Percentiles rank a stretch among this genome's conserved stretches.
Evolutionary conservation across 192 early-diverging fungal genomes (phyloP).

Genomic region (Linnemannia schmuckeri): DNA sequence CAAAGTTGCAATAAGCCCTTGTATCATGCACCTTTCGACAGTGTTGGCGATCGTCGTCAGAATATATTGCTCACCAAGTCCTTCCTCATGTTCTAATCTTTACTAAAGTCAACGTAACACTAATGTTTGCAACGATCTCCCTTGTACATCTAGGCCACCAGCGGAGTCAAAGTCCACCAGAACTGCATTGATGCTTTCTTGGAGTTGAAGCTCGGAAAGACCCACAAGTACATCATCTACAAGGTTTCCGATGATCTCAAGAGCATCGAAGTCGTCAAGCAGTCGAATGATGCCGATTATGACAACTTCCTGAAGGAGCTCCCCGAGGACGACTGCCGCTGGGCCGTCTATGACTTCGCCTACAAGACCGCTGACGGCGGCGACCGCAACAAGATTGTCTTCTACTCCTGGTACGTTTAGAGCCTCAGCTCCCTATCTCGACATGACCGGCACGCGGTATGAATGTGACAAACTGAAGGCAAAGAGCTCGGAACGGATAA

Average conservation of each 20-base stretch:
- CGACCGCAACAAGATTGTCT: constrained; percentile 87
- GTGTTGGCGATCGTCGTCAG: too few relatives aligned
- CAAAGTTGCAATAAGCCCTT: too few relatives aligned
- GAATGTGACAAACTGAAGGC: neutral
- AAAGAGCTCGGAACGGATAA: too few relatives aligned
- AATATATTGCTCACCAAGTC: too few relatives aligned
- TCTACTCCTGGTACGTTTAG: constrained; percentile 79
- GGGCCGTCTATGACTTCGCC: constrained; percentile 91
- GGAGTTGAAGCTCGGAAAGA: constrained; percentile 81
- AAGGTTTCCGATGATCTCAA: constrained; percentile 79
- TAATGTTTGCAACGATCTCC: too few relatives aligned
- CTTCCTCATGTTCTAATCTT: too few relatives aligned
- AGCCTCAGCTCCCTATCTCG: neutral
- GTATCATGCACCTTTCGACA: neutral
- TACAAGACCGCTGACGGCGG: constrained; percentile 79
- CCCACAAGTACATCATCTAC: constrained; percentile 85
- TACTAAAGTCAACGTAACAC: too few relatives aligned
- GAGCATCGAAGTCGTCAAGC: constrained; percentile 78
- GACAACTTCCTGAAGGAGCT: constrained; percentile 77
- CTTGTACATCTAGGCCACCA: constrained; percentile 57
- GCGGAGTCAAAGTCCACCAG: constrained; percentile 78
- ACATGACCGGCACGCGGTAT: neutral
- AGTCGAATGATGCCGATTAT: constrained; percentile 65
- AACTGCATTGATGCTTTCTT: constrained; percentile 74
- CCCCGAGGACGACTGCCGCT: constrained; percentile 80